These are phyloP conservation scores for Plasmodium blacklocki DNA, from an alignment of 169 alveolate genomes.

Conservation along the genomic window DNA sequence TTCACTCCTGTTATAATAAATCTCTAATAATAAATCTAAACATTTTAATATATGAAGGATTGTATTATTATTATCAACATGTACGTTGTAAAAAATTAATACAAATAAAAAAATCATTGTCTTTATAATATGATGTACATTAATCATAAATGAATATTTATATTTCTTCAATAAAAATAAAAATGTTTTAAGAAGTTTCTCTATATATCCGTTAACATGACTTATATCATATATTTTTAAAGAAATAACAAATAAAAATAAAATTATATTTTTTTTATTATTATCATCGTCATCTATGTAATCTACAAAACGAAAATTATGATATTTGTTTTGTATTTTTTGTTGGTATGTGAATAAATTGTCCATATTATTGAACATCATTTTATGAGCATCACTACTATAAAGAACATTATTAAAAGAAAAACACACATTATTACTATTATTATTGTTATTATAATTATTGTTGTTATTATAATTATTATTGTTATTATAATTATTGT, in stretches of 20 bases:
- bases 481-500: background rate
- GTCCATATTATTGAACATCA: too few species aligned
- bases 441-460: background rate
- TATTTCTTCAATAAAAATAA: slow-evolving; percentile 25
- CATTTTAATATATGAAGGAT: slow-evolving; percentile 62
- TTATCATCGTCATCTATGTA: too few species aligned
- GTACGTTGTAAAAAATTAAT: slow-evolving; percentile 45
- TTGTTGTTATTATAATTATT: background rate
- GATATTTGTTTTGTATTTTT: too few species aligned
- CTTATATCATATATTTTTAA: slow-evolving; percentile 72
- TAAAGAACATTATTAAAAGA: background rate
- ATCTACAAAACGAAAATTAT: too few species aligned
- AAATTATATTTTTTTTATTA: slow-evolving; percentile 11
- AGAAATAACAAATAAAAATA: slow-evolving; percentile 50
- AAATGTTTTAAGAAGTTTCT: slow-evolving; percentile 20
- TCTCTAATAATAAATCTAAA: slow-evolving; percentile 38
- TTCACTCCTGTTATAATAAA: slow-evolving; percentile 30
- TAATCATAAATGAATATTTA: slow-evolving; percentile 12
- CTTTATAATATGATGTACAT: slow-evolving; percentile 42
- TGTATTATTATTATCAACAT: slow-evolving; percentile 49
- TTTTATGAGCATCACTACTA: background rate
- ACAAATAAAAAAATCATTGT: slow-evolving; percentile 54
- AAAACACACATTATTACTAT: background rate
- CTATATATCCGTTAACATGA: slow-evolving; percentile 59
- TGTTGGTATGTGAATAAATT: too few species aligned